Evolutionary conservation across 805 yeast genomes (phyloP).

Genomic region (Helenozyma rhizophorensis): DNA sequence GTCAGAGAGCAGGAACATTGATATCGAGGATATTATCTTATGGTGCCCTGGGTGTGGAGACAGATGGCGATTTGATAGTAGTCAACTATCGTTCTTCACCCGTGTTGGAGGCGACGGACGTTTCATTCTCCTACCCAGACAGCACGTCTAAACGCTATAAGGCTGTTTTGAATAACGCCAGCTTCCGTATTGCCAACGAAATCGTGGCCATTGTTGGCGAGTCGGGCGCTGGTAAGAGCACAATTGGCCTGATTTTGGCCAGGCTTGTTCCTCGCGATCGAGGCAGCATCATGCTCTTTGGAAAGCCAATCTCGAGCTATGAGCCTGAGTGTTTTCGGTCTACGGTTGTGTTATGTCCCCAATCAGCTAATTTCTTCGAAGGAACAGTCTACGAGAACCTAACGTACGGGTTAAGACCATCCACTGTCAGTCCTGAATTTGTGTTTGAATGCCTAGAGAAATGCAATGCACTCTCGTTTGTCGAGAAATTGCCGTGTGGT

Average conservation of each 20-base stretch:
- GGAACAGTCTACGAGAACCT: conserved; percentile 73
- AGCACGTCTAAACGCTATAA: conserved; percentile 15
- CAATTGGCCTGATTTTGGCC: conserved; percentile 55
- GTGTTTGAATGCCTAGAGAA: conserved; percentile 31
- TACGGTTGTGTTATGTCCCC: conserved; percentile 67
- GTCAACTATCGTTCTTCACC: neutral
- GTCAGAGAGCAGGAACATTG: conserved; percentile 64
- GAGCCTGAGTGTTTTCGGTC: conserved; percentile 47
- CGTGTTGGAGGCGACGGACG: conserved; percentile 14
- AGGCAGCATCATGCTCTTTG: conserved; percentile 43
- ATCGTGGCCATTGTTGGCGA: conserved; percentile 72
- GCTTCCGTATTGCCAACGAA: conserved; percentile 44
- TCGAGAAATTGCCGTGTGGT: conserved; percentile 51
- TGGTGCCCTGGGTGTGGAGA: conserved; percentile 32
- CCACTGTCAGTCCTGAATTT: conserved; percentile 20
- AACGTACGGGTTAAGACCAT: conserved; percentile 47
- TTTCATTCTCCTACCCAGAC: conserved; percentile 47
- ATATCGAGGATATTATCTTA: conserved; percentile 40
- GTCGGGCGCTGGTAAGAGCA: conserved; percentile 92
- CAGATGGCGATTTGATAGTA: conserved; percentile 22
- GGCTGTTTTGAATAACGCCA: conserved; percentile 37
- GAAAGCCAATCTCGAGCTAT: conserved; percentile 42
- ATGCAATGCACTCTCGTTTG: conserved; percentile 53
- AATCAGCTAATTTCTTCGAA: conserved; percentile 64
- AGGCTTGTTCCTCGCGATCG: conserved; percentile 44